Evolutionary conservation across 108 stramenopile species (phyloP), one percentile per base, ranked within the genome.

Genomic region (Poteriospumella lacustris): DNA sequence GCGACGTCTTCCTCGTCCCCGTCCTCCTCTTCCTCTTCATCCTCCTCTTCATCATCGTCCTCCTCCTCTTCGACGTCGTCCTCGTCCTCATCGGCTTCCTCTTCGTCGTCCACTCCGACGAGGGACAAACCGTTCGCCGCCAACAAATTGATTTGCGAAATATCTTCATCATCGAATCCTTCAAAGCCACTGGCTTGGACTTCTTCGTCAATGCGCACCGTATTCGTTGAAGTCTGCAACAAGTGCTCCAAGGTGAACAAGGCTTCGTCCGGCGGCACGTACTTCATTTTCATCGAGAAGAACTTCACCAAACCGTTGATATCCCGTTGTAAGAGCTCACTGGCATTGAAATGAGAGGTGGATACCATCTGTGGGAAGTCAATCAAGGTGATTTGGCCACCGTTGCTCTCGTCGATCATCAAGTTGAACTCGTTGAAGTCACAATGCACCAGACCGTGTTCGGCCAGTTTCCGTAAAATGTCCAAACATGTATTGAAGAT

Each of bases 351-450:
- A 83, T 99, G 98, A 39, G 86, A 80, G 0, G 92, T 95, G n/a
- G 90, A 90, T 41, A 97, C 91, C 97, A 99, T 99, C 87, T 99
- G 98, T 5, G 98, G 98, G 81, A 99, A 99, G 86, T 99, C 98
- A 83, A 99, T 99, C 78, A 98, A 85, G 0, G 95, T 97, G 0
- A 97, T 93, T 43, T 89, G 88, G 9, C 81, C 86, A 34, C 82
- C 88, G 59, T 89, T 90, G 60, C 89, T 88, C 78, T 83, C 84
- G 79, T 97, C 94, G 1, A 99, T 92, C 88, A 99, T 88, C n/a
- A 99, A 76, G 83, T 99, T 99, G 83, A 99, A 99, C 83, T 99
- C 98, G 85, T 99, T 99, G 84, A 97, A 91, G 86, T 99, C 98
- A 77, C 98, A 96, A 84, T 99, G 98, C 0, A 99, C 92, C 58